Evolutionary conservation across 2,329 filamentous ascomycete species (phyloP).

Genomic region (Aureobasidium sp.): DNA sequence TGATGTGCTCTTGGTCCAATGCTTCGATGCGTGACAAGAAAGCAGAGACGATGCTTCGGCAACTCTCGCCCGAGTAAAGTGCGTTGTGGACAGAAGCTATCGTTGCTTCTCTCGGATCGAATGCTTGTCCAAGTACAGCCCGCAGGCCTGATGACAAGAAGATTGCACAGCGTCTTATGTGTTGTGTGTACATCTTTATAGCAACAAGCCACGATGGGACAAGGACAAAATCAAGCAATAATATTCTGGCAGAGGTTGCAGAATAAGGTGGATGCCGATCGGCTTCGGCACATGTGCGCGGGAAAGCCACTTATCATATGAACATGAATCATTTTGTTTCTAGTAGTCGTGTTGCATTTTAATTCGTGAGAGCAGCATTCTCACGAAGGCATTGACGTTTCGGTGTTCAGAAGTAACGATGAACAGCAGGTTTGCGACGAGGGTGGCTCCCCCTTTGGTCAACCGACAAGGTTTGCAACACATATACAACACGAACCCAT

Average conservation of each 20-base stretch:
- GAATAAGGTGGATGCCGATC: neutral
- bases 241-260: neutral
- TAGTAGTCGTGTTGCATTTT: too few relatives aligned
- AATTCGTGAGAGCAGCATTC: too few relatives aligned
- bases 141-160: neutral
- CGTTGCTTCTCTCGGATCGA: constrained; percentile 53
- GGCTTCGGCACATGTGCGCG: constrained; percentile 1
- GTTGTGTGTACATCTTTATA: neutral
- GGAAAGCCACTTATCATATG: neutral
- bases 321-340: too few relatives aligned
- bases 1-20: constrained; percentile 48
- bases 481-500: too few relatives aligned
- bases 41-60: constrained; percentile 47
- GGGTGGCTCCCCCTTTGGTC: too few relatives aligned
- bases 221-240: neutral
- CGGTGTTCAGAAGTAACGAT: too few relatives aligned
- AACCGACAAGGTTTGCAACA: too few relatives aligned
- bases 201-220: neutral
- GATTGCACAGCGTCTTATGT: neutral
- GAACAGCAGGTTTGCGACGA: too few relatives aligned
- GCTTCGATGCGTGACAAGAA: constrained; percentile 53
- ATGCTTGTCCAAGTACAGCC: constrained; percentile 18
- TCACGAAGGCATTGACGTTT: too few relatives aligned
- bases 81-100: constrained; percentile 51
- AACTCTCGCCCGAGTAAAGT: constrained; percentile 47